Evolutionary conservation across 73 alveolate genomes (phyloP).

Genomic region (Paramecium octaurelia): DNA sequence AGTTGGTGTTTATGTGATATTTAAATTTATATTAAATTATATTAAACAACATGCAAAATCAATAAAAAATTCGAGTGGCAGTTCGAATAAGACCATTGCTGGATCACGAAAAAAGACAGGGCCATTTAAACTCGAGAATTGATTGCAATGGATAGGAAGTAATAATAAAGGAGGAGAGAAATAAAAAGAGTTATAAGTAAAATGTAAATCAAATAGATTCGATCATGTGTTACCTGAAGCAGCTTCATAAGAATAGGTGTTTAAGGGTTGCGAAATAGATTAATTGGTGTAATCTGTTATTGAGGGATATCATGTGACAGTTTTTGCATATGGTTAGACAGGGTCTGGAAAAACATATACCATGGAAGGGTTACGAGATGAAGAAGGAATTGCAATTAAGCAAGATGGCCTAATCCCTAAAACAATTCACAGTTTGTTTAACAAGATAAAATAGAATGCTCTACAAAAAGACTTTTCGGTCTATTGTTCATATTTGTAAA

Average conservation of each 20-base stretch:
- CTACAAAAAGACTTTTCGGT: conserved; percentile 62
- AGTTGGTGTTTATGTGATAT: not conserved
- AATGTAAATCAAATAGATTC: conserved; percentile 43
- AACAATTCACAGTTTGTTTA: conserved; percentile 38
- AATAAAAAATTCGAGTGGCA: conserved; percentile 65
- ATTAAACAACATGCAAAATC: not conserved
- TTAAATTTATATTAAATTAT: not conserved
- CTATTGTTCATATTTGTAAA: conserved; percentile 74
- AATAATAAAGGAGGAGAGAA: conserved; percentile 54
- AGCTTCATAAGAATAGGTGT: conserved; percentile 73
- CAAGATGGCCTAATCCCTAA: conserved; percentile 37
- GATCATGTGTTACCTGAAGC: conserved; percentile 78
- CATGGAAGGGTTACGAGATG: conserved; percentile 88
- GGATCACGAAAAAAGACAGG: conserved; percentile 59
- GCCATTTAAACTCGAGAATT: conserved; percentile 63
- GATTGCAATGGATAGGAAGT: conserved; percentile 69
- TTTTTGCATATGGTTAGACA: conserved; percentile 95
- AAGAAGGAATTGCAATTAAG: not conserved
- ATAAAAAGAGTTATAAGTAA: conserved; percentile 69
- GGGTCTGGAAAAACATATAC: conserved; percentile 97
- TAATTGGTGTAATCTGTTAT: conserved; percentile 75
- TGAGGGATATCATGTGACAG: conserved; percentile 94
- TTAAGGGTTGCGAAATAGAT: conserved; percentile 70
- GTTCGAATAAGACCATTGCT: conserved; percentile 72
- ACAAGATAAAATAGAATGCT: conserved; percentile 53